These are phyloP conservation scores for Flaveria ramosissima DNA, from an alignment of 129 eudicot species.

Conservation along the genomic window DNA sequence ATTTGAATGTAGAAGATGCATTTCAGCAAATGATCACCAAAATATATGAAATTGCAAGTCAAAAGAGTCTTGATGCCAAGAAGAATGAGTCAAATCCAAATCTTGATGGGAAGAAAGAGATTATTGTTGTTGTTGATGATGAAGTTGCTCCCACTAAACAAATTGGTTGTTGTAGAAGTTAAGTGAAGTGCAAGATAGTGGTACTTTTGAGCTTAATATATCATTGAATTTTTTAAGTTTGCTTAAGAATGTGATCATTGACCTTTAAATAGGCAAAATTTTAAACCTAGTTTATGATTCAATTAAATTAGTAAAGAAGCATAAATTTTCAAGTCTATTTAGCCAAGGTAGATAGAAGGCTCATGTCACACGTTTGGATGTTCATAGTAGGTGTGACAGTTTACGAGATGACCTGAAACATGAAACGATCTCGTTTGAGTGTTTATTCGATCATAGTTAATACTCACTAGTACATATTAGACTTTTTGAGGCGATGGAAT, in stretches of 20 bases:
- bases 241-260: slow-evolving; percentile 8
- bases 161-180: slow-evolving; percentile 55
- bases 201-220: not conserved
- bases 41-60: slow-evolving; percentile 56
- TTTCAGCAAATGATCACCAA: slow-evolving; percentile 71
- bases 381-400: too few species aligned
- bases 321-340: too few species aligned
- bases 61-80: slow-evolving; percentile 53
- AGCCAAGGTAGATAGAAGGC: too few species aligned
- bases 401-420: too few species aligned
- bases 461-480: too few species aligned
- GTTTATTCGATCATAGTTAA: too few species aligned
- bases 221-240: not conserved
- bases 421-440: too few species aligned
- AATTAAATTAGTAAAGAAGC: too few species aligned
- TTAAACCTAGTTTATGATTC: too few species aligned
- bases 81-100: slow-evolving; percentile 23
- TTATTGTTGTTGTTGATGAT: slow-evolving; percentile 51
- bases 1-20: slow-evolving; percentile 73
- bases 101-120: slow-evolving; percentile 55
- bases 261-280: not conserved
- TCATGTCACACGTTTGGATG: too few species aligned
- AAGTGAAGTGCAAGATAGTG: slow-evolving; percentile 1
- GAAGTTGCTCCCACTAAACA: slow-evolving; percentile 56
- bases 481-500: too few species aligned